Conservation (phyloP, 108 stramenopile genomes). For the Halocafeteria seosinensis region DNA sequence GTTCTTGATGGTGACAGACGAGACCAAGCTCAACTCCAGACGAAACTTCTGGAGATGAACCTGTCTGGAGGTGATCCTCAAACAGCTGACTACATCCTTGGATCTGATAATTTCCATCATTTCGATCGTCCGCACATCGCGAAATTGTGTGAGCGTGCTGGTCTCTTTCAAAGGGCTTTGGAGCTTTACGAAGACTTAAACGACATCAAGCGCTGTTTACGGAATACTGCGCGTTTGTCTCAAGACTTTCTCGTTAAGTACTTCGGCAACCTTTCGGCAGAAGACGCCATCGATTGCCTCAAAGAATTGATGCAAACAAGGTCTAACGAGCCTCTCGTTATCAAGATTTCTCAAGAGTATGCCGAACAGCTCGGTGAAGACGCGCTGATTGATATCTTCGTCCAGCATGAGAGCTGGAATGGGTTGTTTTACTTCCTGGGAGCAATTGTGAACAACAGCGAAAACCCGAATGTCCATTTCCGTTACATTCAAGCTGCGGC, state of each 20-base stretch:
- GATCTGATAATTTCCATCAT: conserved; percentile 88
- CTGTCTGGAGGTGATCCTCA: conserved; percentile 92
- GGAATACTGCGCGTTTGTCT: conserved; percentile 82
- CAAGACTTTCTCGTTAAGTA: conserved; percentile 81
- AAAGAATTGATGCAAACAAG: conserved; percentile 76
- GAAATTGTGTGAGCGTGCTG: conserved; percentile 86
- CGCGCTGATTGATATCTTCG: conserved; percentile 78
- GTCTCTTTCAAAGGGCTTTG: conserved; percentile 98
- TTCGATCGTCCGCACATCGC: conserved; percentile 89
- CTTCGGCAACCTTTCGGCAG: conserved; percentile 84
- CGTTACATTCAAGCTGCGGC: conserved; percentile 92
- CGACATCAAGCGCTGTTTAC: conserved; percentile 80
- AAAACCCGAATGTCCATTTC: conserved; percentile 92
- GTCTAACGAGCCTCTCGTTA: conserved; percentile 82
- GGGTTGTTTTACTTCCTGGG: conserved; percentile 92
- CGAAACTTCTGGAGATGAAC: conserved; percentile 99
- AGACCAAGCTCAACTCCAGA: conserved; percentile 97
- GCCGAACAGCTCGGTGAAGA: conserved; percentile 86
- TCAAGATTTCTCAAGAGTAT: conserved; percentile 94
- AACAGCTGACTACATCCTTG: conserved; percentile 97
- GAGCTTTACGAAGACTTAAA: conserved; percentile 93
- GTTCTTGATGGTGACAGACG: conserved; percentile 91
- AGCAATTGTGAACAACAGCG: conserved; percentile 78
- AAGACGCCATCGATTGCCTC: conserved; percentile 71
- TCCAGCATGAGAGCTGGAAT: conserved; percentile 79